Evolutionary conservation across 164 flowering plant species (phyloP).

Genomic region (Cinnamomum micranthum): DNA sequence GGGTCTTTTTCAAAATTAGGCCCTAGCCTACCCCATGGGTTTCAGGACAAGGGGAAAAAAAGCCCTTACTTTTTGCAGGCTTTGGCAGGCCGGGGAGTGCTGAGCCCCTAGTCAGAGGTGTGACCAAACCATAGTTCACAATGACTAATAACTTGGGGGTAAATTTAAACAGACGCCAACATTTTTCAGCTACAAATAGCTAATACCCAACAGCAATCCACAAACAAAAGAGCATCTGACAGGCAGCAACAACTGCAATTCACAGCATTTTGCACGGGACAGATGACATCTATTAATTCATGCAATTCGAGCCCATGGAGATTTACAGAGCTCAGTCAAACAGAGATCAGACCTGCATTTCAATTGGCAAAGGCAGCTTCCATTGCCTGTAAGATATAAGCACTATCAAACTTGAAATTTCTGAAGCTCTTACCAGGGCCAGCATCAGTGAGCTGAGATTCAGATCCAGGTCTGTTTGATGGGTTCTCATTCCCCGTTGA

Average conservation of each 20-base stretch:
- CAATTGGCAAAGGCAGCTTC: constrained; percentile 21
- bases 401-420: constrained; percentile 30
- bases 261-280: neutral
- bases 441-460: constrained; percentile 17
- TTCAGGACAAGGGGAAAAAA: too few species aligned
- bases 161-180: neutral
- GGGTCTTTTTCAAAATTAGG: too few species aligned
- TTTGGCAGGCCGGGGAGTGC: too few species aligned
- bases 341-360: neutral
- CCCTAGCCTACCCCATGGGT: too few species aligned
- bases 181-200: neutral
- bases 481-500: constrained; percentile 37
- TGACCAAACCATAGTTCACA: too few species aligned
- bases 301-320: neutral
- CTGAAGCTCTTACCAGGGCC: constrained; percentile 36
- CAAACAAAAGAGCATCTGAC: too few species aligned
- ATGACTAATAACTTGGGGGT: neutral
- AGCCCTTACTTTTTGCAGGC: too few species aligned
- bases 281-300: neutral
- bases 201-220: neutral
- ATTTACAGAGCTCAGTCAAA: neutral
- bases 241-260: too few species aligned
- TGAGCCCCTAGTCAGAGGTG: too few species aligned
- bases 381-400: constrained; percentile 26
- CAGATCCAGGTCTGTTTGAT: constrained; percentile 32